phyloP scores from a whole-genome alignment of 208 protist species.

The Trypanosoma platydactyli region DNA sequence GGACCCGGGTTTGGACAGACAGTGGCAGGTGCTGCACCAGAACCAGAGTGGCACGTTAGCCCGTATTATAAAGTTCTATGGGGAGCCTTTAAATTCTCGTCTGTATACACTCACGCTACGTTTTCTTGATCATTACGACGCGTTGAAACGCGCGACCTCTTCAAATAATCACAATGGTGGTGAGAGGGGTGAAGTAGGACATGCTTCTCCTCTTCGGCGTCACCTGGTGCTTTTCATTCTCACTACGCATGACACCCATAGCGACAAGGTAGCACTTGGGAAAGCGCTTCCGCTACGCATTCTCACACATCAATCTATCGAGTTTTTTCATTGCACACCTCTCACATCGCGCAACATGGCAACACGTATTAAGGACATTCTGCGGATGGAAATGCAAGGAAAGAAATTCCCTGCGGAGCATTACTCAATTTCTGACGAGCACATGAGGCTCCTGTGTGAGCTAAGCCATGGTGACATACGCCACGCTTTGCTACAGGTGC shows the following conservation, averaged over 20 bases:
- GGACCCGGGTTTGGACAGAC: neutral
- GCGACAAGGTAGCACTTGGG: conserved; percentile 62
- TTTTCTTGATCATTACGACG: conserved; percentile 68
- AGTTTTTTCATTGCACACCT: conserved; percentile 76
- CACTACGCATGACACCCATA: conserved; percentile 87
- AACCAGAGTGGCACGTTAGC: neutral
- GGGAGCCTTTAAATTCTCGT: conserved; percentile 43
- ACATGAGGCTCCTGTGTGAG: conserved; percentile 45
- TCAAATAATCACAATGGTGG: conserved; percentile 5
- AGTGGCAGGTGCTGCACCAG: neutral
- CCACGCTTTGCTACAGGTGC: conserved; percentile 74
- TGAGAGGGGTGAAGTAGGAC: neutral
- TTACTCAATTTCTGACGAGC: conserved; percentile 22
- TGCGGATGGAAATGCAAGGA: conserved; percentile 31
- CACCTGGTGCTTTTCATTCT: conserved; percentile 74
- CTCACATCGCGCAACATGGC: conserved; percentile 70
- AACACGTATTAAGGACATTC: conserved; percentile 44
- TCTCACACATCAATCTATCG: conserved; percentile 41
- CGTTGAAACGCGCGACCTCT: conserved; percentile 10
- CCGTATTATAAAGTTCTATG: conserved; percentile 70
- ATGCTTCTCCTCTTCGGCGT: conserved; percentile 28
- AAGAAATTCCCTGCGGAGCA: neutral
- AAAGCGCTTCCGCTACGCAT: conserved; percentile 44
- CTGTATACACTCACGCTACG: conserved; percentile 44
- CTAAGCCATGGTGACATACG: conserved; percentile 78